Evolutionary conservation across 2,329 filamentous ascomycete genomes (phyloP).

Genomic region (Trichoderma simmonsii): DNA sequence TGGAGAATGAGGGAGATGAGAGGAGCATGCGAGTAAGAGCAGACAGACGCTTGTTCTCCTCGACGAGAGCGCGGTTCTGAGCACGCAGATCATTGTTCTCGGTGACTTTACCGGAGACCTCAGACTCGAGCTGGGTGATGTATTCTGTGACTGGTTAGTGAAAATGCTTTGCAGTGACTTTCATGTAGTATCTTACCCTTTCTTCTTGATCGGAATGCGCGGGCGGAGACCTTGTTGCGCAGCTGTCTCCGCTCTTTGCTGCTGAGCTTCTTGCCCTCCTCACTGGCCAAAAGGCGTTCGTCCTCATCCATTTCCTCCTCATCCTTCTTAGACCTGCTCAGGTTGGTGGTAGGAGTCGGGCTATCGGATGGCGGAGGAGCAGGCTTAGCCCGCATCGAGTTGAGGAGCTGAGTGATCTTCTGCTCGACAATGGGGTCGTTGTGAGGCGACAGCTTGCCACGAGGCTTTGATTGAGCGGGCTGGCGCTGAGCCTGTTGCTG

Average conservation of each 20-base stretch:
- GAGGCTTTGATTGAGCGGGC: slow-evolving; percentile 45
- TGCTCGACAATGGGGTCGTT: slow-evolving; percentile 77
- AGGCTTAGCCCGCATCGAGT: slow-evolving; percentile 82
- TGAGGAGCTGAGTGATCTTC: slow-evolving; percentile 88
- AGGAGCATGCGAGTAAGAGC: slow-evolving; percentile 80
- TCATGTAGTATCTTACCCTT: slow-evolving; percentile 67
- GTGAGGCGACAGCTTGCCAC: slow-evolving; percentile 49
- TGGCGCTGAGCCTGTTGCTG: slow-evolving; percentile 47
- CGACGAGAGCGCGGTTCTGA: slow-evolving; percentile 76
- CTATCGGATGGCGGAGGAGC: slow-evolving; percentile 45
- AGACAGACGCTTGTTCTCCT: slow-evolving; percentile 79
- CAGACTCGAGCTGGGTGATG: slow-evolving; percentile 87
- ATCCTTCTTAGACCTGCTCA: slow-evolving; percentile 79
- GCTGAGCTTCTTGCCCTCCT: slow-evolving; percentile 98
- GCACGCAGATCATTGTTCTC: slow-evolving; percentile 78
- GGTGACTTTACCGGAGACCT: slow-evolving; percentile 78
- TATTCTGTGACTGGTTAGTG: slow-evolving; percentile 64
- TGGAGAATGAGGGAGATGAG: slow-evolving; percentile 76
- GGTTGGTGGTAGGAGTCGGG: slow-evolving; percentile 58
- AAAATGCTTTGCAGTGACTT: not conserved
- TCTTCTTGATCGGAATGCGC: slow-evolving; percentile 94
- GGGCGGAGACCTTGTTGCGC: slow-evolving; percentile 98
- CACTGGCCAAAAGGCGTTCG: slow-evolving; percentile 87
- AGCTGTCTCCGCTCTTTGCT: slow-evolving; percentile 96
- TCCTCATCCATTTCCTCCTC: slow-evolving; percentile 99